These are phyloP conservation scores for Colletotrichum higginsianum DNA, from an alignment of 2,329 filamentous ascomycete species.

Conservation along the genomic window DNA sequence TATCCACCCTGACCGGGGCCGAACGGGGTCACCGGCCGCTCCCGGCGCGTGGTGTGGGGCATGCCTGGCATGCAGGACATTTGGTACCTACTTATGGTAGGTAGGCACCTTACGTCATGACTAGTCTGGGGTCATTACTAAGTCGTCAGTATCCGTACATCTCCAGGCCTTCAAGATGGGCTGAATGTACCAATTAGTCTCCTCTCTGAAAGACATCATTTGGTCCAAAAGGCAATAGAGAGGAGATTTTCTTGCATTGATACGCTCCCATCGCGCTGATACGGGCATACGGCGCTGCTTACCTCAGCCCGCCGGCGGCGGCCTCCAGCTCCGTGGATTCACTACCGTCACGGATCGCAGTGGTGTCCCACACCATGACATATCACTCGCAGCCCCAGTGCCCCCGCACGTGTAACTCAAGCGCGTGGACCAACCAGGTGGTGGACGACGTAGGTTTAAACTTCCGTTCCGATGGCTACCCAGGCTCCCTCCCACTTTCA, in stretches of 20 bases:
- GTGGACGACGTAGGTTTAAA: constrained; percentile 34
- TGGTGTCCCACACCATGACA: constrained; percentile 3
- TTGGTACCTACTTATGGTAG: not conserved
- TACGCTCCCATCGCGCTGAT: constrained; percentile 28
- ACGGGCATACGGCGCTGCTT: constrained; percentile 30
- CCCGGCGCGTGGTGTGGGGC: constrained; percentile 1
- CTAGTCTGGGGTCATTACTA: not conserved
- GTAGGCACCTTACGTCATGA: constrained; percentile 11
- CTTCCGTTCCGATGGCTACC: constrained; percentile 22
- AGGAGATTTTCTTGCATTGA: not conserved
- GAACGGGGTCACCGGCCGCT: not conserved
- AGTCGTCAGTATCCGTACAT: too few species aligned
- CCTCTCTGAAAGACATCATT: too few species aligned
- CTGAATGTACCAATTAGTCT: too few species aligned
- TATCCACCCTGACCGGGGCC: not conserved
- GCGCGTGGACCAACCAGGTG: constrained; percentile 28
- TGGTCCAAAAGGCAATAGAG: too few species aligned
- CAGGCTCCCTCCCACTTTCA: constrained; percentile 1
- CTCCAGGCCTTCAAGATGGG: too few species aligned
- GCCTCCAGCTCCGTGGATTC: constrained; percentile 14
- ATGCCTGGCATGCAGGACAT: not conserved
- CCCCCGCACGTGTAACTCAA: not conserved
- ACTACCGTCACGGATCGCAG: not conserved
- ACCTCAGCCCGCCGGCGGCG: constrained; percentile 8
- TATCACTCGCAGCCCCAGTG: not conserved